Percentiles rank a stretch among this genome's conserved stretches.
These are phyloP conservation scores for Endothia cerciana DNA, from an alignment of 2,329 filamentous ascomycete species.

Conservation along the genomic window DNA sequence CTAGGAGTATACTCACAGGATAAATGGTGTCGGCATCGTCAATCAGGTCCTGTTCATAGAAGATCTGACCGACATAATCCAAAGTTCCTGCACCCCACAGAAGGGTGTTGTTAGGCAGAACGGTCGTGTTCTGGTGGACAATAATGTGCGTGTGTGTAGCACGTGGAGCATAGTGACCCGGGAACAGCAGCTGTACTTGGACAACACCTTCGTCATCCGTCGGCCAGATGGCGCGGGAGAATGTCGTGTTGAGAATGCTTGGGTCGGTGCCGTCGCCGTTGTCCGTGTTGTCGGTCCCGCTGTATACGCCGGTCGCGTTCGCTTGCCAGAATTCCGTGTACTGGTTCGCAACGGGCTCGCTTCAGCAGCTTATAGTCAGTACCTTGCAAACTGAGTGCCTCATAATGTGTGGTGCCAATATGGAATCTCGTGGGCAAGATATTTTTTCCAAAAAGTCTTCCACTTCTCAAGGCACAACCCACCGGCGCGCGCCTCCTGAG, in stretches of 20 bases:
- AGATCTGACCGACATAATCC: constrained; percentile 67
- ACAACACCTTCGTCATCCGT: constrained; percentile 18
- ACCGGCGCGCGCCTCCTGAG: too few species aligned
- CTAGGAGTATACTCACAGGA: constrained; percentile 37
- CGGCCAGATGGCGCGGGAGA: constrained; percentile 19
- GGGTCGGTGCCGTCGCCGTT: constrained; percentile 7
- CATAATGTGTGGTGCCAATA: not conserved
- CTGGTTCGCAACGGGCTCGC: constrained; percentile 46
- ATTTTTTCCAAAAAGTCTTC: not conserved
- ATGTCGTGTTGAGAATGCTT: constrained; percentile 18
- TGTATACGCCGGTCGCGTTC: constrained; percentile 16
- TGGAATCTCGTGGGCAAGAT: too few species aligned
- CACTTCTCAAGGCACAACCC: too few species aligned
- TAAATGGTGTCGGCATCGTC: constrained; percentile 50
- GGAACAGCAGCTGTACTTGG: constrained; percentile 16
- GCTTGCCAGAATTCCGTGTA: constrained; percentile 52
- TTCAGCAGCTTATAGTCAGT: not conserved
- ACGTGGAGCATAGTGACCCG: constrained; percentile 17
- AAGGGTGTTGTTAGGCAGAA: constrained; percentile 41
- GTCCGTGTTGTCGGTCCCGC: constrained; percentile 14
- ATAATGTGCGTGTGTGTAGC: constrained; percentile 32
- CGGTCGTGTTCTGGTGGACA: constrained; percentile 43
- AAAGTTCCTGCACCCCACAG: constrained; percentile 42
- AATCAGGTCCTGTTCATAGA: constrained; percentile 64
- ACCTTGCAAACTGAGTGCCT: not conserved